Conservation (phyloP, 441 rosid species). For the Populus hybrid region DNA sequence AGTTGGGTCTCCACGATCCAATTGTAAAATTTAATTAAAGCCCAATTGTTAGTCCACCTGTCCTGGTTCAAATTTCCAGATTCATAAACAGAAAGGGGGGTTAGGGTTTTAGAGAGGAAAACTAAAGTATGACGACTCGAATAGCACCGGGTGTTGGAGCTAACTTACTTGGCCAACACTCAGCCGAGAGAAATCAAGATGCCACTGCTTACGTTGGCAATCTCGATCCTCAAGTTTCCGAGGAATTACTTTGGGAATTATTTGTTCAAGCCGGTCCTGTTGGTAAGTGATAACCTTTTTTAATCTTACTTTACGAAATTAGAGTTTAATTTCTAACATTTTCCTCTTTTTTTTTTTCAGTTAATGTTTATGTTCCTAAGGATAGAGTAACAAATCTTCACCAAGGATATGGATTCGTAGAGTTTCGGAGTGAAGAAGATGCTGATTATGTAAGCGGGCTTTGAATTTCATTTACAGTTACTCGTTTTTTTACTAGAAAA, state of each 20-base stretch:
- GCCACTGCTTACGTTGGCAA: constrained; percentile 96
- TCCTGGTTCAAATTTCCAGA: neutral
- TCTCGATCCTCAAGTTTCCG: constrained; percentile 93
- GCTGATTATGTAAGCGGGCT: constrained; percentile 78
- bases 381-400: constrained; percentile 94
- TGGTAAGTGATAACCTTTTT: constrained; percentile 41
- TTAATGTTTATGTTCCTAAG: constrained; percentile 91
- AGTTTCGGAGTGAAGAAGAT: constrained; percentile 91
- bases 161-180: constrained; percentile 92
- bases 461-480: neutral
- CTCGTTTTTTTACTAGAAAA: neutral
- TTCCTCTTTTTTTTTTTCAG: constrained; percentile 28
- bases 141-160: constrained; percentile 98
- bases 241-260: constrained; percentile 93
- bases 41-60: neutral
- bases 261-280: constrained; percentile 98
- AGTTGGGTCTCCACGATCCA: neutral
- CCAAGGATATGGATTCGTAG: constrained; percentile 90
- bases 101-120: neutral
- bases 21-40: no score
- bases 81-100: neutral
- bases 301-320: neutral
- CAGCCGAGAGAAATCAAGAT: constrained; percentile 95
- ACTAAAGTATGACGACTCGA: constrained; percentile 65
- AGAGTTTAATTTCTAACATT: neutral